Conservation (phyloP, 495 filamentous ascomycete genomes). For the Penicillium coprophilum region DNA sequence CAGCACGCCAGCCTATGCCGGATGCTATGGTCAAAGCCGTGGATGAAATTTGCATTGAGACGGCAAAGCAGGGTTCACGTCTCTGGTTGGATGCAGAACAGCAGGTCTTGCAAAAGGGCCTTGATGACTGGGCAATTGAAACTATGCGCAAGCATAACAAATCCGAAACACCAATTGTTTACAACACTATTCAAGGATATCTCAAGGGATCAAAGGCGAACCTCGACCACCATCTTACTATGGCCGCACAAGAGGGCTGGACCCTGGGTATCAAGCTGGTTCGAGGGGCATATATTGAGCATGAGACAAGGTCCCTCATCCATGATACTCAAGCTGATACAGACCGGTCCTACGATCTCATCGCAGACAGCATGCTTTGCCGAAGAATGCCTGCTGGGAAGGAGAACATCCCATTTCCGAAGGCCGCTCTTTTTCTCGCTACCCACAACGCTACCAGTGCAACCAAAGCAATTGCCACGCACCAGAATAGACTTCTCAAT, state of each 20-base stretch:
- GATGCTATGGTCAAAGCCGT: slow-evolving; percentile 29
- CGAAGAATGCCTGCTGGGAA: slow-evolving; percentile 17
- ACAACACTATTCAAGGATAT: slow-evolving; percentile 46
- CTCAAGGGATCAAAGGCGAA: slow-evolving; percentile 38
- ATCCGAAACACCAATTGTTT: slow-evolving; percentile 26
- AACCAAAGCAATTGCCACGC: slow-evolving; percentile 31
- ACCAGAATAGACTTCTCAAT: slow-evolving; percentile 23
- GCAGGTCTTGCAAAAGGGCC: slow-evolving; percentile 35
- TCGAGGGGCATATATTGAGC: slow-evolving; percentile 43
- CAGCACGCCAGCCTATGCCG: slow-evolving; percentile 24
- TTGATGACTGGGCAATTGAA: slow-evolving; percentile 40
- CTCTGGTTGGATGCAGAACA: slow-evolving; percentile 44
- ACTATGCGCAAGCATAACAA: slow-evolving; percentile 42
- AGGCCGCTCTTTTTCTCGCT: slow-evolving; percentile 40
- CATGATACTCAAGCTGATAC: slow-evolving; percentile 44
- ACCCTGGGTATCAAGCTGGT: slow-evolving; percentile 41
- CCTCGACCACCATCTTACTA: slow-evolving; percentile 31
- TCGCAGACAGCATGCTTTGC: slow-evolving; percentile 35
- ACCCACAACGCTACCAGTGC: slow-evolving; percentile 40
- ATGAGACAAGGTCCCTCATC: slow-evolving; percentile 40
- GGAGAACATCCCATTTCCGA: slow-evolving; percentile 28
- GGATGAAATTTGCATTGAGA: slow-evolving; percentile 32
- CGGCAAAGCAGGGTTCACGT: slow-evolving; percentile 32
- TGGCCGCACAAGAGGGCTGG: slow-evolving; percentile 35
- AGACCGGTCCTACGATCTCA: slow-evolving; percentile 40